Evolutionary conservation across 352 stramenopile species (phyloP), one percentile per base, ranked within the genome.

Genomic region (Globisporangium uncinulatum): DNA sequence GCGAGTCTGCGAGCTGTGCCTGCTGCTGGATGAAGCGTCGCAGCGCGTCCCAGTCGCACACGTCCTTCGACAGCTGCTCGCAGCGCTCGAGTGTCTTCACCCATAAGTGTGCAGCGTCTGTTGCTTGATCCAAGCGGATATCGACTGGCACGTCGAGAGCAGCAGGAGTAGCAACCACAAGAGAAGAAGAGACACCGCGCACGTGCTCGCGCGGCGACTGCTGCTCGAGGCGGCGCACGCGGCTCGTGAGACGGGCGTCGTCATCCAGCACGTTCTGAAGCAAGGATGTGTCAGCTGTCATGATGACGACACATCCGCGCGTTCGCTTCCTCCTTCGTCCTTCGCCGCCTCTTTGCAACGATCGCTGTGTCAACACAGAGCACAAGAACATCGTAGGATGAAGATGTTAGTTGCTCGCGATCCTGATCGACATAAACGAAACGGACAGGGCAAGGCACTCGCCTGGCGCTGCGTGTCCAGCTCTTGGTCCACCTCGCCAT

Each of bases 191-290:
- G 36, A 8, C 14, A 7, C 17, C 6, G 14, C 14, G 37, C 36
- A 46, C 51, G 20, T 57, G 55, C 36, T 64, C 48, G 17, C 44
- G 46, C 29, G 60, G 45, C 36, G 65, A 56, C 45, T 70, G 60
- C 32, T 55, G 64, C 49, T 70, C 50, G 9, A 75, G 58, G 0
- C 42, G 61, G 19, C 61, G 51, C 17, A 71, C 57, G 19, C 57
- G 64, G 24, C 64, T 62, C 10, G 58, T 65, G 39, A 63, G 70
- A 13, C 57, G 53, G 24, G 54, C 70, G 51, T 65, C 54, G 36
- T 73, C 65, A 29, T 72, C 65, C 47, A 51, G 62, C 1, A 61
- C 61, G 19, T 51, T 62, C 68, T 75, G 21, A 2, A 21, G 8
- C 19, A 59, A 9, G 17, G 32, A 14, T 1, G n/a, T n/a, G n/a